Evolutionary conservation across 108 stramenopile genomes (phyloP).

Genomic region (Nitzschia putrida): DNA sequence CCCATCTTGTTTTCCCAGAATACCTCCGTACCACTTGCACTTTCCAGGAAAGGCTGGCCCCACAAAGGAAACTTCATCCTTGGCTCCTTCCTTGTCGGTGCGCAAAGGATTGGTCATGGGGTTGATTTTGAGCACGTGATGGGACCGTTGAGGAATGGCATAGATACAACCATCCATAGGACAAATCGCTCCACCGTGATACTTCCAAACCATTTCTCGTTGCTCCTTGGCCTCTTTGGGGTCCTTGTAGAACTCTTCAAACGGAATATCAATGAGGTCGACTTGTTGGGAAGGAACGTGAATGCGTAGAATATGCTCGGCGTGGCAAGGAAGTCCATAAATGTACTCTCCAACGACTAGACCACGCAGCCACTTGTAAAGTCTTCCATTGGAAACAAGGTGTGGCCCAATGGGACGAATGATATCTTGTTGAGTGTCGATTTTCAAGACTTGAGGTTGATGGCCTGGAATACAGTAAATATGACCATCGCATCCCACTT

Average conservation of each 20-base stretch:
- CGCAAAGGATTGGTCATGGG: constrained; percentile 33
- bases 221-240: constrained; percentile 36
- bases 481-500: constrained; percentile 65
- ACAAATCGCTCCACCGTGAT: constrained; percentile 79
- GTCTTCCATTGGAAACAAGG: constrained; percentile 26
- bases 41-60: constrained; percentile 64
- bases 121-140: constrained; percentile 70
- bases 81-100: constrained; percentile 12
- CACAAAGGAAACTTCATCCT: constrained; percentile 54
- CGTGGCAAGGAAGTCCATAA: constrained; percentile 88
- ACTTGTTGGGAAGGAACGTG: constrained; percentile 64
- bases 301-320: constrained; percentile 69
- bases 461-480: constrained; percentile 90
- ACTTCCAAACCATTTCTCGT: constrained; percentile 71
- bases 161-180: constrained; percentile 80
- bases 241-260: constrained; percentile 52
- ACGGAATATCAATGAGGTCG: constrained; percentile 61
- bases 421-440: constrained; percentile 58
- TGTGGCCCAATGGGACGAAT: constrained; percentile 68
- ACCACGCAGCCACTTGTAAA: constrained; percentile 88
- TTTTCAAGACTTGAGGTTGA: constrained; percentile 56
- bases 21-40: constrained; percentile 91
- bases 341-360: constrained; percentile 66
- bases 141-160: constrained; percentile 79
- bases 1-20: constrained; percentile 68